Conservation (phyloP, 2,329 filamentous ascomycete genomes). For the Colletotrichum neosansevieriae region DNA sequence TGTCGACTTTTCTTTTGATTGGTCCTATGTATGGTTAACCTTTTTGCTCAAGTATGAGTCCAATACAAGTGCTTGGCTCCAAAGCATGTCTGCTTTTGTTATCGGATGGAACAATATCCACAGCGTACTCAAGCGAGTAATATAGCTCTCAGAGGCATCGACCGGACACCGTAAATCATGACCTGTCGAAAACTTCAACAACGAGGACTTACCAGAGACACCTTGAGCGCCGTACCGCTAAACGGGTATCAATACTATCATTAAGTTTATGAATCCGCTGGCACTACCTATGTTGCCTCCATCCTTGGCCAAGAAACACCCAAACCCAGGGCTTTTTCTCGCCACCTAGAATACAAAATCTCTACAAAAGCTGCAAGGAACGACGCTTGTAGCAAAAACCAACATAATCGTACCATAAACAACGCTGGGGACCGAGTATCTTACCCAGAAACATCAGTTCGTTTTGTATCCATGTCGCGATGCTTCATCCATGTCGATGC, state of each 20-base stretch:
- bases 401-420: slow-evolving; percentile 1
- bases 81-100: too few relatives aligned
- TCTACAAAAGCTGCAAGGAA: neutral
- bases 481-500: neutral
- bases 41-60: too few relatives aligned
- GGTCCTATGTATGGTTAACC: too few relatives aligned
- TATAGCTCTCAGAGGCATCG: too few relatives aligned
- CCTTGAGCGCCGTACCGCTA: neutral
- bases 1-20: too few relatives aligned
- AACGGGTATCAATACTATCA: slow-evolving; percentile 18
- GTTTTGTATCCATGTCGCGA: neutral
- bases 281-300: neutral
- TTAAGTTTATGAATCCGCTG: neutral
- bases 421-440: neutral
- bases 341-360: slow-evolving; percentile 12
- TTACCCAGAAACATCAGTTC: neutral
- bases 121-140: too few relatives aligned
- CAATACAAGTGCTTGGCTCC: too few relatives aligned
- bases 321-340: slow-evolving; percentile 1
- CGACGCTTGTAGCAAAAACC: slow-evolving; percentile 1
- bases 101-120: too few relatives aligned
- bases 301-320: neutral
- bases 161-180: too few relatives aligned
- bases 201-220: too few relatives aligned
- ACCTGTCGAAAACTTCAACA: too few relatives aligned